Evolutionary conservation across 495 filamentous ascomycete genomes (phyloP), one percentile per base, ranked within the genome.

Genomic region (Geoglossum glabrum): DNA sequence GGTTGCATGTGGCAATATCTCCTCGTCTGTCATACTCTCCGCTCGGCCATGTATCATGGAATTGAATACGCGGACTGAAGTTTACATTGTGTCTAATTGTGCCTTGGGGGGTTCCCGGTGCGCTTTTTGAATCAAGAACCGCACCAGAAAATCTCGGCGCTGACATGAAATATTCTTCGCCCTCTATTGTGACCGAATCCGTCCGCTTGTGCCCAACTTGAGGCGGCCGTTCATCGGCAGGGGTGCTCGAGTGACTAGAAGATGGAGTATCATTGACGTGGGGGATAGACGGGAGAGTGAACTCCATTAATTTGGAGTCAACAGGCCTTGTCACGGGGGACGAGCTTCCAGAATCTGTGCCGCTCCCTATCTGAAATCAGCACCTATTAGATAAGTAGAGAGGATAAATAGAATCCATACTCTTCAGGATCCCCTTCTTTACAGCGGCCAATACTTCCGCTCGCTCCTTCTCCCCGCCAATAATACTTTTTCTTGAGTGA

Each of bases 1-100:
- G 85, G 67, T 99, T 99, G 78, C 92, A 99, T 8, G 92, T 99
- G 27, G 92, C 89, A 68, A 96, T 86, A 13, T 99, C 92, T 50
- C 92, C 93, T 38, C 93, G 82, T 50, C 92, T 83, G 65, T 99
- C 92, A 66, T 99, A 99, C 71, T 99, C 92, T 59, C 82, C 82
- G 63, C 81, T 86, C 6, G 90, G 86, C 90, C 92, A 97, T 17
- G 86, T 96, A 64, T 99, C 92, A 65, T 95, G 82, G 66, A 94
- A 96, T 58, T 92, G 81, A 55, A 97, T 89, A 26, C 90, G 80
- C 58, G 92, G 90, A 66, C 85, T 96, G 68, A 96, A 99, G 34
- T 80, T 84, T 56, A 95, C 90, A 67, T 81, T 86, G 59, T 85
- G 82, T 59, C 79, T 79, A 31, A 65, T 59, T 21, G 70, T 69